Evolutionary conservation across 306 rosid species (phyloP), one percentile per base, ranked within the genome.

Genomic region (Vigna trinervia): DNA sequence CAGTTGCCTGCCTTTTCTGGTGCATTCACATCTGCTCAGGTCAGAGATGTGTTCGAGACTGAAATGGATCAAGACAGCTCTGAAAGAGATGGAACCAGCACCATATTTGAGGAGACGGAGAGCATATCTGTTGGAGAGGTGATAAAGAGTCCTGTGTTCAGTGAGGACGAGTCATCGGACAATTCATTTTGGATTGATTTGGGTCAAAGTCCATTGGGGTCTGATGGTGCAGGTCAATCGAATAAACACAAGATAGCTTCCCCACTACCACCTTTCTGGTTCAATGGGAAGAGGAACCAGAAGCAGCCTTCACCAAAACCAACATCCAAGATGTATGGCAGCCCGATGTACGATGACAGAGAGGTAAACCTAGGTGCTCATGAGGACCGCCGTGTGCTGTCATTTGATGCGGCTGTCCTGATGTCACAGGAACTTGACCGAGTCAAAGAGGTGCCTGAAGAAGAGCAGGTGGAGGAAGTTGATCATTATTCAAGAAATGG

Each of bases 1-100:
- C 98, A 89, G 72, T 59, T 94, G 83, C 97, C 98, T 52, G 98
- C 97, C 56, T 94, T 94, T 77, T 94, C 98, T 47, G 98, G 98
- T 70, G 97, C 90, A 23, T 94, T 51, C 80, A 92, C 98, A 0
- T 86, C 98, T 53, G 85, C 96, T 34, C 98, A 92, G 89, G 98
- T 94, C 78, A 90, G 90, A 84, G 96, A 94, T 75, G 97, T 92
- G 50, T 92, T 92, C 54, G 97, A 94, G 70, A 92, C 96, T 51
- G 97, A 94, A 86, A 88, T 90, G 93, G 97, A 90, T 69, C 96
- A 94, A 58, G 96, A 92, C 76, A 88, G 94, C 52, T 94, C 98
- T 17, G 98, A 92, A 60, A 90, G 96, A 75, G 98, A 94, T 79
- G 92, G 87, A 58, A 89, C 97, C 11, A 94, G 98, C 95, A 94